Percentiles rank a stretch among this genome's conserved stretches.
phyloP scores from a whole-genome alignment of 2,329 filamentous ascomycete genomes.

The Colletotrichum filicis region DNA sequence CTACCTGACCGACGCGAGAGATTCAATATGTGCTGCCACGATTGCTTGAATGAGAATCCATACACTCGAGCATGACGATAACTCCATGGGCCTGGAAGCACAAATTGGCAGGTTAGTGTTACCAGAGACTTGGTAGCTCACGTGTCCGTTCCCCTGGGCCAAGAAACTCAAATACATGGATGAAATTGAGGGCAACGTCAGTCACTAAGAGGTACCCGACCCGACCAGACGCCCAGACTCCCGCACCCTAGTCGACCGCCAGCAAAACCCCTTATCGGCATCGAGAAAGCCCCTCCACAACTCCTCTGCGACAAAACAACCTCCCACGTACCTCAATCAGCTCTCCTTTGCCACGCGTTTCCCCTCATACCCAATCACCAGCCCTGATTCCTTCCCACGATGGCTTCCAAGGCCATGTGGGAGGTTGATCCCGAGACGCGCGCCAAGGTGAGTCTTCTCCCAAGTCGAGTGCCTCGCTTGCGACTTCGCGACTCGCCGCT shows the following conservation, averaged over 20 bases:
- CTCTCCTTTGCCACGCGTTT: not conserved
- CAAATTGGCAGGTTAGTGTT: not conserved
- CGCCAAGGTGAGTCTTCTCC: conserved; percentile 76
- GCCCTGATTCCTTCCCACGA: conserved; percentile 43
- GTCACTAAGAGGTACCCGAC: not conserved
- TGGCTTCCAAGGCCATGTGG: conserved; percentile 88
- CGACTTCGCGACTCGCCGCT: conserved; percentile 16
- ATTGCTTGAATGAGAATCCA: not conserved
- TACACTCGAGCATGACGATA: not conserved
- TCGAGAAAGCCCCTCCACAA: conserved; percentile 28
- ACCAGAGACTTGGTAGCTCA: not conserved
- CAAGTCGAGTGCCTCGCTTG: conserved; percentile 1
- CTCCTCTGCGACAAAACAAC: conserved; percentile 34
- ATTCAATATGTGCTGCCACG: not conserved
- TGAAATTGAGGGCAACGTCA: conserved; percentile 21
- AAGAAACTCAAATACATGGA: conserved; percentile 1
- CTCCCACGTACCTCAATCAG: not conserved
- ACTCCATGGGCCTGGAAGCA: not conserved
- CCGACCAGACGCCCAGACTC: conserved; percentile 21
- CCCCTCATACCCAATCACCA: not conserved
- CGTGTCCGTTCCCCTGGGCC: not conserved
- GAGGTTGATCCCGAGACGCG: conserved; percentile 98
- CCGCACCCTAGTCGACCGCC: conserved; percentile 17
- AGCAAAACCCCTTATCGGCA: conserved; percentile 33
- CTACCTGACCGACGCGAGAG: not conserved